phyloP scores from a whole-genome alignment of 2,329 filamentous ascomycete species.

The Xylaria multiplex region DNA sequence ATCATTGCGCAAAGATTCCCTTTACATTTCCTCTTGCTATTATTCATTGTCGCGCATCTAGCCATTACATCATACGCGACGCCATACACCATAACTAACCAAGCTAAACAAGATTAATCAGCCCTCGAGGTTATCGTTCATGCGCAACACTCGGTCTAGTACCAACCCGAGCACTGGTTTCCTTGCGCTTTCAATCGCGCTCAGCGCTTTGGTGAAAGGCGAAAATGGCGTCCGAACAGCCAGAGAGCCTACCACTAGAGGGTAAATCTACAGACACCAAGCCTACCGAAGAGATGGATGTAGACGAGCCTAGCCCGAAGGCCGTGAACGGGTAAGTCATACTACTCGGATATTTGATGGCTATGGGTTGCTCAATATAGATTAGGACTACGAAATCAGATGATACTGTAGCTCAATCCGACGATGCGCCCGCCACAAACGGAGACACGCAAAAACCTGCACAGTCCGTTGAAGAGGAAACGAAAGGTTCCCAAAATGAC shows the following conservation, averaged over 20 bases:
- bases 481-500: slow-evolving; percentile 37
- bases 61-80: background rate
- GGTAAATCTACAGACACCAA: slow-evolving; percentile 37
- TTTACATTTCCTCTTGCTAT: background rate
- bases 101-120: background rate
- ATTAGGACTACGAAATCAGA: slow-evolving; percentile 41
- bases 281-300: slow-evolving; percentile 56
- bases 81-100: slow-evolving; percentile 1
- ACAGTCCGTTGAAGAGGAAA: slow-evolving; percentile 2
- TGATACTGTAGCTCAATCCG: slow-evolving; percentile 34
- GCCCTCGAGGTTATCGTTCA: slow-evolving; percentile 21
- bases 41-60: background rate
- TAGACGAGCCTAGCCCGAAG: slow-evolving; percentile 55
- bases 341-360: background rate
- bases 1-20: background rate
- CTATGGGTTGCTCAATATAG: slow-evolving; percentile 14
- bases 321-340: slow-evolving; percentile 67
- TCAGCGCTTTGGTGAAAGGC: slow-evolving; percentile 40
- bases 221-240: slow-evolving; percentile 50
- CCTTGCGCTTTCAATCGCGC: slow-evolving; percentile 24
- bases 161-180: slow-evolving; percentile 12
- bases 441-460: slow-evolving; percentile 37
- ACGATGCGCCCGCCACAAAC: slow-evolving; percentile 40
- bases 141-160: slow-evolving; percentile 19
- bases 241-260: slow-evolving; percentile 42